Conservation (phyloP, 257 asterid species). For the Leonotis leonurus region DNA sequence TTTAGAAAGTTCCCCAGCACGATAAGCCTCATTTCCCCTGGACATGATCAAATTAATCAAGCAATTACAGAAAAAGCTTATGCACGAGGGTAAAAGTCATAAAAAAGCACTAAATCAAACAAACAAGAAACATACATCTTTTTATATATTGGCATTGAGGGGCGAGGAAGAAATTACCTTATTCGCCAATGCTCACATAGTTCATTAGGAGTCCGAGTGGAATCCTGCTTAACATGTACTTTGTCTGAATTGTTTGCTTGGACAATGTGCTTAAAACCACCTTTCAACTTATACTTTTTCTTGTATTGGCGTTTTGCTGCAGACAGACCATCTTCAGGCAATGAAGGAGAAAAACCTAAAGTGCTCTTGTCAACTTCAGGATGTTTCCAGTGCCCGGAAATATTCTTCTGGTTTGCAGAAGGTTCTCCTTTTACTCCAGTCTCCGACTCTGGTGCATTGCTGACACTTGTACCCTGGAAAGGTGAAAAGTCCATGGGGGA, state of each 20-base stretch:
- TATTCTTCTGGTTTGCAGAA: constrained; percentile 15
- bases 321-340: constrained; percentile 55
- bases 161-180: constrained; percentile 36
- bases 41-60: constrained; percentile 9
- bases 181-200: constrained; percentile 75
- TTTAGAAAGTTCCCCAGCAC: constrained; percentile 49
- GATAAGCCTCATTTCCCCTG: constrained; percentile 95
- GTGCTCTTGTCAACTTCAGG: constrained; percentile 24
- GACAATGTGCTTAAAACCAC: constrained; percentile 31
- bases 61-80: constrained; percentile 11
- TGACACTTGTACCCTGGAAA: constrained; percentile 30
- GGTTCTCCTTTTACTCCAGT: constrained; percentile 24
- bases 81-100: not conserved
- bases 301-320: constrained; percentile 53
- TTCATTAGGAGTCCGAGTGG: constrained; percentile 29
- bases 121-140: too few species aligned
- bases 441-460: constrained; percentile 27
- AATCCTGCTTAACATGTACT: constrained; percentile 31
- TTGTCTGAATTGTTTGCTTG: constrained; percentile 24
- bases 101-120: constrained; percentile 5
- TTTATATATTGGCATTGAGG: not conserved
- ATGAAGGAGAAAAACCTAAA: constrained; percentile 26
- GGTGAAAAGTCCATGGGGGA: constrained; percentile 99
- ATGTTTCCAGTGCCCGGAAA: constrained; percentile 21
- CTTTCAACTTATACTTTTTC: constrained; percentile 73